Evolutionary conservation across 495 filamentous ascomycete species (phyloP), one percentile per base, ranked within the genome.

Genomic region (Aspergillus cristatus): DNA sequence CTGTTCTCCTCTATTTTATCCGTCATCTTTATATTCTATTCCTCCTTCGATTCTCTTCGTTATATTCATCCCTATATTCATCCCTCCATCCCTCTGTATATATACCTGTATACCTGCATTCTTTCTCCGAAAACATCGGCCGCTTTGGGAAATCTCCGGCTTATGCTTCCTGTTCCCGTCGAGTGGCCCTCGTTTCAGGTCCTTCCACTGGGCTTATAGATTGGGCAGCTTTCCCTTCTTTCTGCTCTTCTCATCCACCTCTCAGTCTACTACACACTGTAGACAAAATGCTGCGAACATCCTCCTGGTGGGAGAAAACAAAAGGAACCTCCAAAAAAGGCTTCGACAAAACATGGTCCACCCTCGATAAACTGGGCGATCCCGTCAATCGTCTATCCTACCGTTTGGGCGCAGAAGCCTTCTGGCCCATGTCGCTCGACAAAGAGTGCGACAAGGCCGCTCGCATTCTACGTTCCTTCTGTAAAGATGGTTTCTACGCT

Each of bases 391-490:
- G 71, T 32, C 54, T 87, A 1, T 79, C 76, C 10, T 84, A 88
- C 58, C 76, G 74, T 41, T 63, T 89, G 8, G 83, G 83, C 33
- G 71, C 74, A 17, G 85, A 91, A 52, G 81, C 82, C 3, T 86
- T 88, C 53, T 87, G 83, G 83, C 85, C 85, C 10, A 84, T 80
- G 41, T 76, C 69, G 11, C 65, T 89, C 40, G 85, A 89, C 45
- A 82, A 79, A 47, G 85, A 91, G 63, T 76, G 74, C 57, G 81
- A 88, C 57, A 89, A 91, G 60, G 83, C 82, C 5, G 85, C 85
- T 28, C 71, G 85, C 7, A 89, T 91, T 30, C 53, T 91, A 24
- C 71, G 77, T 48, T 82, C 78, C 43, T 91, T 89, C 56, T 88
- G 83, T 64, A 83, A 74, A 51, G 78, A 82, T 66, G 78, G 78